These are phyloP conservation scores for Pseudogymnoascus sp. DNA, from an alignment of 2,329 filamentous ascomycete species.

Conservation along the genomic window DNA sequence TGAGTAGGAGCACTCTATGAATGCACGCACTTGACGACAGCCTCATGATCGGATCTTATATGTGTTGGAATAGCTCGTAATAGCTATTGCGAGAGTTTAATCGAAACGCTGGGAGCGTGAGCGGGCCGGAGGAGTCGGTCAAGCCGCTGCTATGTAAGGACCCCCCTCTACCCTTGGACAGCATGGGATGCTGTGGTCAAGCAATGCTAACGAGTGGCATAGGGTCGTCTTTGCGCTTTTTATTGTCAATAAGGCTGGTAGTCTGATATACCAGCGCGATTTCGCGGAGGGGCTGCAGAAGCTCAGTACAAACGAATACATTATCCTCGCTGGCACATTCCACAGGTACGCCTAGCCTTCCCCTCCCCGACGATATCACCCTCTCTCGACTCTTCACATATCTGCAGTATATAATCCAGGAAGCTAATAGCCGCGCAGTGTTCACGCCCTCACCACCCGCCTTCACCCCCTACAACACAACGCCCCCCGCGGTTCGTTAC, in stretches of 20 bases:
- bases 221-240: constrained; percentile 95
- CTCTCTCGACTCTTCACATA: not conserved
- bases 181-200: not conserved
- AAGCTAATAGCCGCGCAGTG: constrained; percentile 34
- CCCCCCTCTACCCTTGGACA: not conserved
- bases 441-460: constrained; percentile 61
- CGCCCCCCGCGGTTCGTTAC: constrained; percentile 21
- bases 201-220: constrained; percentile 12
- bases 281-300: constrained; percentile 83
- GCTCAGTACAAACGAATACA: constrained; percentile 89
- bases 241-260: constrained; percentile 97
- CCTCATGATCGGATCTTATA: not conserved
- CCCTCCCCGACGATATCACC: not conserved
- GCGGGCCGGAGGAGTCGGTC: not conserved
- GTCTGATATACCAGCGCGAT: constrained; percentile 90
- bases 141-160: not conserved
- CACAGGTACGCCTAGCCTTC: constrained; percentile 60
- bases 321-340: constrained; percentile 94
- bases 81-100: constrained; percentile 8
- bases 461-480: constrained; percentile 64
- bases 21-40: not conserved
- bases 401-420: not conserved
- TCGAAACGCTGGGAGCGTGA: not conserved
- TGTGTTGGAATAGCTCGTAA: constrained; percentile 1
- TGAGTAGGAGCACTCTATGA: not conserved